Evolutionary conservation across 345 rosid species (phyloP), one percentile per base, ranked within the genome.

Genomic region (Citrus unshiu): DNA sequence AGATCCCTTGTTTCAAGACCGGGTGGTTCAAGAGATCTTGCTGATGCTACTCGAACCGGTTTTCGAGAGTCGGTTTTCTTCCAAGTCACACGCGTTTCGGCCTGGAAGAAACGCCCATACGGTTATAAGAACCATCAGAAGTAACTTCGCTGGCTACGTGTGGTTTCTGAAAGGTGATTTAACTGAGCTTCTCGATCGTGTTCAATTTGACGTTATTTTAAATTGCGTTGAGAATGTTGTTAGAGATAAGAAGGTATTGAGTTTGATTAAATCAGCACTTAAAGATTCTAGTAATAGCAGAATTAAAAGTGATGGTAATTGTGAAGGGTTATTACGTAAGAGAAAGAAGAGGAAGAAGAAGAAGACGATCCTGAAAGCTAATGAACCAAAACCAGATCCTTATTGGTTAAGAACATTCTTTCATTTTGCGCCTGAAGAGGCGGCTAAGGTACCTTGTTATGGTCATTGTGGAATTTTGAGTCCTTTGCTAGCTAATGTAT

Each of bases 311-410:
- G 69, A 73, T 3, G 76, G 81, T 51, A 84, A 46, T 54, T 70
- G 49, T 27, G 85, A 80, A 77, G 90, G 80, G 40, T 83, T 76
- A 85, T 83, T 76, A 85, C 86, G 86, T 22, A 88, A 80, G 59
- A 82, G 87, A 63, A 89, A 74, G 68, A 88, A 78, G 63, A 82
- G 86, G 69, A 89, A 67, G 46, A 88, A 82, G 78, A 93, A 86
- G 81, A 94, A 93, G 88, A 94, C 82, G 87, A 87, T 96, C 77
- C 82, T 94, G 86, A 90, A 77, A 24, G 93, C 89, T 10, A 90
- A 92, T 74, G 98, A 96, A 84, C 98, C 98, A 0, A 96, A 94
- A 76, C 99, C 98, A 2, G 99, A 96, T 85, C 99, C 98, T 2
- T 96, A 91, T 72, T 94, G 99, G 99, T 78, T 94, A 81, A 84